A percentile compares a stretch with the other conserved stretches of the same genome.
Evolutionary conservation across 768 basidiomycete species (phyloP).

Genomic region (Trametes cinnabarina): DNA sequence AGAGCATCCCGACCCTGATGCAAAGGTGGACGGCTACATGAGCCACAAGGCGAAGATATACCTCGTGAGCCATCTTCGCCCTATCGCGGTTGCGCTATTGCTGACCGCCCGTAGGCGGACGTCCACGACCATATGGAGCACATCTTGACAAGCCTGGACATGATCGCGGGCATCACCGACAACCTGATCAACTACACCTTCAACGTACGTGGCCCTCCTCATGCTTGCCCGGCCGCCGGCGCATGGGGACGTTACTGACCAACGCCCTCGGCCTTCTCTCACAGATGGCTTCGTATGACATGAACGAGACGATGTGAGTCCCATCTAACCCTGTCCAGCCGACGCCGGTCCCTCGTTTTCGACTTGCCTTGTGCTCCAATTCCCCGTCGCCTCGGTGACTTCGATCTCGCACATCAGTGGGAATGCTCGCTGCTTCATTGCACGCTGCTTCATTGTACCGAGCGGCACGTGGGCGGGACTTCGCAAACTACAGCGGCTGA

Average conservation of each 20-base stretch:
- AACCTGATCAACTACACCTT: conserved; percentile 74
- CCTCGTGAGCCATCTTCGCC: conserved; percentile 39
- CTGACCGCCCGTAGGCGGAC: conserved; percentile 49
- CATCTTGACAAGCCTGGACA: conserved; percentile 65
- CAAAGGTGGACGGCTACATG: conserved; percentile 57
- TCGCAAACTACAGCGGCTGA: not conserved
- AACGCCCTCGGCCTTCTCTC: not conserved
- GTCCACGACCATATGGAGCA: conserved; percentile 78
- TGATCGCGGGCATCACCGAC: conserved; percentile 68
- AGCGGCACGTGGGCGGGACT: not conserved
- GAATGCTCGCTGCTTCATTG: not conserved
- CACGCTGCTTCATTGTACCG: not conserved
- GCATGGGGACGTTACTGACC: not conserved
- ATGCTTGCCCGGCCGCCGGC: not conserved
- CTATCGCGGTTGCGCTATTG: not conserved
- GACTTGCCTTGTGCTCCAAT: not conserved
- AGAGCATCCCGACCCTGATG: conserved; percentile 30
- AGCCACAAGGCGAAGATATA: conserved; percentile 69
- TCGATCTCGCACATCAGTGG: not conserved
- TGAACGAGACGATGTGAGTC: conserved; percentile 71
- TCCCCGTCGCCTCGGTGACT: not conserved
- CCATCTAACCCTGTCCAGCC: not conserved
- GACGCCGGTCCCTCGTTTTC: too few species aligned
- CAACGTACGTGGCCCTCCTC: conserved; percentile 47
- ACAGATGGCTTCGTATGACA: conserved; percentile 70